Evolutionary conservation across 805 yeast genomes (phyloP).

Genomic region (Teunomyces aglyptinius): DNA sequence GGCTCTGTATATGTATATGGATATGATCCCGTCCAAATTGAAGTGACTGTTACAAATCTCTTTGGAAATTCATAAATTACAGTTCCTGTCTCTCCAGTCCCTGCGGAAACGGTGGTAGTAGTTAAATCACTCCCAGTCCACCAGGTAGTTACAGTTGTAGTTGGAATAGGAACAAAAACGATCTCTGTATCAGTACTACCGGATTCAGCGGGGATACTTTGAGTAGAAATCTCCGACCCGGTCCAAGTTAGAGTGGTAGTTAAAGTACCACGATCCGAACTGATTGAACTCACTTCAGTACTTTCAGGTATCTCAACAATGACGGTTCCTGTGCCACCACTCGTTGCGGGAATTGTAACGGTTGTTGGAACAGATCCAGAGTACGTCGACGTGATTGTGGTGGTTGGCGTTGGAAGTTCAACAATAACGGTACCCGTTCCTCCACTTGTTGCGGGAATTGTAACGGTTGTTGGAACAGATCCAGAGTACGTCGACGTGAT

Average conservation of each 20-base stretch:
- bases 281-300: conserved; percentile 6
- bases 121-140: background rate
- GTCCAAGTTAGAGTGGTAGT: conserved; percentile 11
- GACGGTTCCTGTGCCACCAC: conserved; percentile 13
- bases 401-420: conserved; percentile 4
- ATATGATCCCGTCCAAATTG: conserved; percentile 12
- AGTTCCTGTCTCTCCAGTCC: background rate
- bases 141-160: background rate
- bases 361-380: conserved; percentile 4
- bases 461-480: conserved; percentile 1
- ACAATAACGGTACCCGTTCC: conserved; percentile 12
- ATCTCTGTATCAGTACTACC: conserved; percentile 1
- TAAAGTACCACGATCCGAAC: conserved; percentile 7
- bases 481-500: conserved; percentile 3
- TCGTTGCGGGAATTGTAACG: background rate
- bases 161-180: conserved; percentile 3
- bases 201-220: background rate
- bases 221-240: conserved; percentile 6
- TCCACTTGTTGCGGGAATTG: conserved; percentile 6
- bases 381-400: conserved; percentile 9
- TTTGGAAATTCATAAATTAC: conserved; percentile 12
- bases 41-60: conserved; percentile 9
- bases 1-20: conserved; percentile 7
- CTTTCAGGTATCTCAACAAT: conserved; percentile 5
- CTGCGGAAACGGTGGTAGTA: conserved; percentile 4